Evolutionary conservation across 78 protist species (phyloP).

Genomic region (Parvularia atlantis): DNA sequence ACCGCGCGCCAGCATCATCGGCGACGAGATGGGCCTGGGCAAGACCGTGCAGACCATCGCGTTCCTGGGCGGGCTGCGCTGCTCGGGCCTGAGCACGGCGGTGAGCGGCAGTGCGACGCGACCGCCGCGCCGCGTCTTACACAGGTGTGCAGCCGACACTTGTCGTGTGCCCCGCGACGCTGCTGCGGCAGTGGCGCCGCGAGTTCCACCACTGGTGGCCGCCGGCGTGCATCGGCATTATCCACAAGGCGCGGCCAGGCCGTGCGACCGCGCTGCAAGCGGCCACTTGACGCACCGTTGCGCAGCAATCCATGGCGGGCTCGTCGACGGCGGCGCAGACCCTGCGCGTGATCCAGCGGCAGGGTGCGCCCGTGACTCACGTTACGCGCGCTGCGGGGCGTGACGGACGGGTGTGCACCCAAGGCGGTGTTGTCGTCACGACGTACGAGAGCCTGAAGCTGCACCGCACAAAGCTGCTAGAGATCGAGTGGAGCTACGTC

Average conservation of each 20-base stretch:
- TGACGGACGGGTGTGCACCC: not conserved
- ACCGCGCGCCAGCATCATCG: too few species aligned
- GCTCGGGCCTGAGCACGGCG: not conserved
- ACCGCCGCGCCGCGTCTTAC: not conserved
- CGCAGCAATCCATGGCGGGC: not conserved
- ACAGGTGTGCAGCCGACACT: constrained; percentile 1
- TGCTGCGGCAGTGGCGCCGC: constrained; percentile 79
- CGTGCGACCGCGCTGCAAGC: not conserved
- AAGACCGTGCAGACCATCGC: constrained; percentile 83
- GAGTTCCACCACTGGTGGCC: constrained; percentile 87
- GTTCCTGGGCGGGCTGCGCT: constrained; percentile 50
- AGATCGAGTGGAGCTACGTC: constrained; percentile 58
- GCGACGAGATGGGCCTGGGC: constrained; percentile 94
- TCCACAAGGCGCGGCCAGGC: constrained; percentile 41
- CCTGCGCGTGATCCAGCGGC: not conserved
- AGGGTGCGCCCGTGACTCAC: not conserved
- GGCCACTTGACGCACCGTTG: too few species aligned
- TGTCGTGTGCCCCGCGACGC: constrained; percentile 82
- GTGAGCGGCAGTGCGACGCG: not conserved
- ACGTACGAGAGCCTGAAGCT: constrained; percentile 67
- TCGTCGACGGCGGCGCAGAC: not conserved
- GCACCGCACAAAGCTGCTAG: constrained; percentile 17
- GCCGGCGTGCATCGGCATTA: constrained; percentile 40
- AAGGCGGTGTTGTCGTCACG: constrained; percentile 60
- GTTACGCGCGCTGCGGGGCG: not conserved